Conservation (phyloP, 371 early-diverging fungal species). For the Syncephalastrum sp. region DNA sequence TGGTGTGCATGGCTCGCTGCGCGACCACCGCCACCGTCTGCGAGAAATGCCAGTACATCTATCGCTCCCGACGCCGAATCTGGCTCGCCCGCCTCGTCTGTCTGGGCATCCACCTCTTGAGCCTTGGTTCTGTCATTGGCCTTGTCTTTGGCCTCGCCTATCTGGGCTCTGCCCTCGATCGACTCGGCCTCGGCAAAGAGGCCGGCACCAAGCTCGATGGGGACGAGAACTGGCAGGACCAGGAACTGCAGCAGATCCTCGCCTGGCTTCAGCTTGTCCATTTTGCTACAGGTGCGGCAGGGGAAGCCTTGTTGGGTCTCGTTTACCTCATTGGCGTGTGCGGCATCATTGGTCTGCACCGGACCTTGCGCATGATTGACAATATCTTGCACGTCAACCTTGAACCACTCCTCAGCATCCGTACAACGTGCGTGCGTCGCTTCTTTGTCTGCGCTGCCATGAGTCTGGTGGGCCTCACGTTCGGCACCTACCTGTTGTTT, state of each 20-base stretch:
- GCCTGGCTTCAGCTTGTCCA: conserved; percentile 42
- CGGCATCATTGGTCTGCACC: conserved; percentile 30
- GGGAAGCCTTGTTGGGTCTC: conserved; percentile 37
- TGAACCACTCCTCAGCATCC: conserved; percentile 7
- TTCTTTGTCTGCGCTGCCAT: conserved; percentile 12
- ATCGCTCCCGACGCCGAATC: conserved; percentile 18
- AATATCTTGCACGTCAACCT: conserved; percentile 28
- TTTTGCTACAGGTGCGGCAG: conserved; percentile 38
- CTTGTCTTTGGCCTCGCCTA: conserved; percentile 35
- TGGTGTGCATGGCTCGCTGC: conserved; percentile 18
- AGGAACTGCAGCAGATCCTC: conserved; percentile 34
- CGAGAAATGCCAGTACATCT: conserved; percentile 23
- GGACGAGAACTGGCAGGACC: conserved; percentile 49
- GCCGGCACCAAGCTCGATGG: conserved; percentile 40
- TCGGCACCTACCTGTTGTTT: conserved; percentile 40
- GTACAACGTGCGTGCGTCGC: conserved; percentile 9
- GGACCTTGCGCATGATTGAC: conserved; percentile 30
- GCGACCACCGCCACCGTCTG: conserved; percentile 13
- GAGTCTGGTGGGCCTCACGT: conserved; percentile 19
- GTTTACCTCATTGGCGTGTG: conserved; percentile 39
- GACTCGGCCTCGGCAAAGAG: conserved; percentile 35
- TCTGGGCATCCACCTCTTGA: conserved; percentile 19
- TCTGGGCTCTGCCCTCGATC: conserved; percentile 32
- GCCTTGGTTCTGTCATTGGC: conserved; percentile 30
- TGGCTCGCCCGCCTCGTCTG: conserved; percentile 14